A percentile compares a stretch with the other conserved stretches of the same genome.
phyloP scores from a whole-genome alignment of 371 early-diverging fungal genomes.

The Mucor mucedo region DNA sequence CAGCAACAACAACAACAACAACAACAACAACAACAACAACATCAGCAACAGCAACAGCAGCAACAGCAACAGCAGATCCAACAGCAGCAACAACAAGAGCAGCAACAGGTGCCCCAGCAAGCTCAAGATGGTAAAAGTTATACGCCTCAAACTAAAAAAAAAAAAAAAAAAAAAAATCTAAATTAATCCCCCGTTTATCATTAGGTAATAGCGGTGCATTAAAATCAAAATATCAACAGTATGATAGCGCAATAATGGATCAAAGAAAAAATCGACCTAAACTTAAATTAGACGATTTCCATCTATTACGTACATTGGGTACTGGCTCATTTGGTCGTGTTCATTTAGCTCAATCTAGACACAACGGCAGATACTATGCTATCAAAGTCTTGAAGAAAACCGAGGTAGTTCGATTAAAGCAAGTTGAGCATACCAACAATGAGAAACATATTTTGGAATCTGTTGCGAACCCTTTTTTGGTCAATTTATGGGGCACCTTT shows the following conservation, averaged over 20 bases:
- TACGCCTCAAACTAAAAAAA: background rate
- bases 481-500: constrained; percentile 88
- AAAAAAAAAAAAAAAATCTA: background rate
- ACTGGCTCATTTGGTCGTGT: constrained; percentile 99
- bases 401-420: constrained; percentile 93
- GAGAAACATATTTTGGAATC: constrained; percentile 88
- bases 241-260: constrained; percentile 21
- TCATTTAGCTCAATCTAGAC: constrained; percentile 82
- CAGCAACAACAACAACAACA: background rate
- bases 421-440: constrained; percentile 91
- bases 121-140: background rate
- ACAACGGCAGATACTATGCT: constrained; percentile 87
- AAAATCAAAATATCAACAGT: constrained; percentile 18
- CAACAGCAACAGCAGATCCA: background rate
- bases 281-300: constrained; percentile 70
- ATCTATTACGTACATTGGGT: constrained; percentile 83
- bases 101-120: background rate
- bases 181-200: constrained; percentile 2
- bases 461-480: constrained; percentile 89
- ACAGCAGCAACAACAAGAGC: constrained; percentile 2
- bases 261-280: constrained; percentile 48
- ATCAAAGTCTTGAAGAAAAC: constrained; percentile 96
- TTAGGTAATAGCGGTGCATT: background rate
- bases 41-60: no score
- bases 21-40: constrained; percentile 2